Evolutionary conservation across 345 rosid species (phyloP).

Genomic region (Eucalyptus fibrosa): DNA sequence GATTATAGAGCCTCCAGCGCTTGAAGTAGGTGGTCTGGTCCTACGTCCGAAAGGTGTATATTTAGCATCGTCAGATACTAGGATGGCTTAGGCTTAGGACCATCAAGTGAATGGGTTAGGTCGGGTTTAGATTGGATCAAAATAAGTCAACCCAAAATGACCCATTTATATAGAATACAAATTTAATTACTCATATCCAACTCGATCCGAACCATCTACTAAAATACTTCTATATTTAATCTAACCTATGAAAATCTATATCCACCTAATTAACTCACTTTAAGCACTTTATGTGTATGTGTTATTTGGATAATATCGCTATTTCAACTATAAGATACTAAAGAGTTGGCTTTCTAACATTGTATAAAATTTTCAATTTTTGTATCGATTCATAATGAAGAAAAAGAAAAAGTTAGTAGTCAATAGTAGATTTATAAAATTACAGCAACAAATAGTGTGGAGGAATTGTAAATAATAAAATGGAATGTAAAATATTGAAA

Average conservation of each 20-base stretch:
- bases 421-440: too few relatives aligned
- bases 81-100: background rate
- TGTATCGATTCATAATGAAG: background rate
- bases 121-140: background rate
- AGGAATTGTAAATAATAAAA: background rate
- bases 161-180: background rate
- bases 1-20: background rate
- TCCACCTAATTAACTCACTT: background rate
- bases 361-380: background rate
- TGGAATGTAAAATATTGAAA: background rate
- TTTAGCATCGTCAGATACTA: background rate
- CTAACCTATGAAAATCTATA: fast-evolving
- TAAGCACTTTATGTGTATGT: background rate
- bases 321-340: background rate
- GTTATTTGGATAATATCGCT: background rate
- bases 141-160: background rate
- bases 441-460: background rate
- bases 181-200: background rate
- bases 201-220: fast-evolving
- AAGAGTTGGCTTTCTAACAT: background rate
- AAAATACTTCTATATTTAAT: background rate
- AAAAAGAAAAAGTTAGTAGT: background rate
- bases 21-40: background rate
- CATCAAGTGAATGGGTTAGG: fast-evolving
- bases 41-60: background rate